phyloP scores from a whole-genome alignment of 768 basidiomycete species.

The Suillus weaverae region DNA sequence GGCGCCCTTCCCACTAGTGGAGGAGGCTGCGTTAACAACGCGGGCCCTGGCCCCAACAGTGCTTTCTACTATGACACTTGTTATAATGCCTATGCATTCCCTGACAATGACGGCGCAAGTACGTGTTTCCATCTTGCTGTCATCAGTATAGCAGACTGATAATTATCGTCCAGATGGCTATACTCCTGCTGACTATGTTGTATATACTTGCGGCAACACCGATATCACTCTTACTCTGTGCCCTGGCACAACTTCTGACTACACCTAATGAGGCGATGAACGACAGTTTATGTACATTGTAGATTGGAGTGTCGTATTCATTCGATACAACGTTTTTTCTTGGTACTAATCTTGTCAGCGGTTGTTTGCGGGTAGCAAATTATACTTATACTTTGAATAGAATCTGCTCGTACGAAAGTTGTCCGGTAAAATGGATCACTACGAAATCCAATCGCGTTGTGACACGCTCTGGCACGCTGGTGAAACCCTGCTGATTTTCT shows the following conservation, averaged over 20 bases:
- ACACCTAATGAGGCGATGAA: background rate
- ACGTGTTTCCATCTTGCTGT: slow-evolving; percentile 3
- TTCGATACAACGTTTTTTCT: background rate
- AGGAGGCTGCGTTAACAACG: slow-evolving; percentile 29
- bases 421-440: background rate
- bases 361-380: background rate
- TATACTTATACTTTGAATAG: background rate
- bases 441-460: background rate
- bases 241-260: slow-evolving; percentile 24
- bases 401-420: background rate
- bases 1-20: slow-evolving; percentile 30
- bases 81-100: slow-evolving; percentile 34
- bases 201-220: slow-evolving; percentile 27
- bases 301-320: background rate
- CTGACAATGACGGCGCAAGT: slow-evolving; percentile 33
- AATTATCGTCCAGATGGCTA: slow-evolving; percentile 20
- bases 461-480: background rate
- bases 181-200: slow-evolving; percentile 30
- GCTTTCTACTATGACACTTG: slow-evolving; percentile 29
- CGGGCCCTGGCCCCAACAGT: slow-evolving; percentile 31
- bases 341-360: background rate
- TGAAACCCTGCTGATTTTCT: background rate
- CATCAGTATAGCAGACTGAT: background rate
- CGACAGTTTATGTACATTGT: too few relatives aligned
- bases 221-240: slow-evolving; percentile 32